Base-by-base conservation (phyloP, 2,329 filamentous ascomycete species). In the Cladosporium sp. region DNA sequence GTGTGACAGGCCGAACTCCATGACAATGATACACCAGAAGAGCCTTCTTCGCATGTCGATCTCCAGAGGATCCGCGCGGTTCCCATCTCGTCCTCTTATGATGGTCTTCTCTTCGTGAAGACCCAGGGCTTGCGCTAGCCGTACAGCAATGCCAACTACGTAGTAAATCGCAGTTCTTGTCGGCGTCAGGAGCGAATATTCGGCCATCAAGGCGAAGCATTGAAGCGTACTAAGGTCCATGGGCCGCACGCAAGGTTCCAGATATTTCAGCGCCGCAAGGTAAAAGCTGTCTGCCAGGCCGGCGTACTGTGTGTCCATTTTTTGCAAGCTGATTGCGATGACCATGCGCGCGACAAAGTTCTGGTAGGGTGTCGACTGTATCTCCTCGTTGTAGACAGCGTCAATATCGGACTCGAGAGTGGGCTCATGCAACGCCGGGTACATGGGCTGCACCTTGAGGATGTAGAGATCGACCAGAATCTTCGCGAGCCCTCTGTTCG, bases 251-350 rank as follows among this genome's bases (percentile, higher is more conserved):
- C 96, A 89, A 2, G 88, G 87, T 76, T 97, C 91, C 67, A 98
- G 88, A 72, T 89, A 89, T 68, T 89, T 88, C 80, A 98, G 88
- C 5, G 94, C 94, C 28, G 93, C 91, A 26, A 97, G 84, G 74
- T 97, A 98, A 79, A 96, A 98, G 75, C 92, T 93, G 78, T 98
- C 94, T 33, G 95, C 94, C 31, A 98, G 82, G 28, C 93, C 93
- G n/a, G 93, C 93, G 77, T 95, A 98, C 69, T 91, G 89, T 0
- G 89, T 87, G 75, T 93, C 92, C 73, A 97, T 84, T 78, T 96
- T 97, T 78, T 98, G 94, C 78, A 98, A 86, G 76, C 92, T 94
- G 73, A 97, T 96, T 33, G 95, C 94, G 74, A 98, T 88, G 62
- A 97, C 92, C 87, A 98, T 93, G 66, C 92, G 89, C 60, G 96